A percentile compares a stretch with the other conserved stretches of the same genome.
These are phyloP conservation scores for Botrytis porri DNA, from an alignment of 2,329 filamentous ascomycete species.

Conservation along the genomic window DNA sequence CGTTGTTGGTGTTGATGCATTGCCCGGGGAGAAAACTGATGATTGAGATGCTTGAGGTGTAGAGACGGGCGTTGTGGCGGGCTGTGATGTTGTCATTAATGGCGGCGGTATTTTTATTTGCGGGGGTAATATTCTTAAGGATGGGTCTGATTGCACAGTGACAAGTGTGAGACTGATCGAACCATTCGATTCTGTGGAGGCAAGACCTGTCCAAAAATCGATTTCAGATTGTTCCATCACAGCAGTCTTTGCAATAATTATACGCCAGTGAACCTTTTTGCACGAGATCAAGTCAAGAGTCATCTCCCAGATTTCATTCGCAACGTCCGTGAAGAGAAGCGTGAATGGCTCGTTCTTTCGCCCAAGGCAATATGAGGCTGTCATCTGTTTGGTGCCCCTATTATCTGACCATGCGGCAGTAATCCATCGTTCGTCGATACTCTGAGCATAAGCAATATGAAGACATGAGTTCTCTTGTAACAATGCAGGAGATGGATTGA, in stretches of 20 bases:
- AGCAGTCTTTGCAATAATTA: slow-evolving; percentile 71
- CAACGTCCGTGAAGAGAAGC: slow-evolving; percentile 59
- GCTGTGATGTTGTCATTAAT: slow-evolving; percentile 43
- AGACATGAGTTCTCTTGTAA: slow-evolving; percentile 77
- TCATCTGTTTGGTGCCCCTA: slow-evolving; percentile 69
- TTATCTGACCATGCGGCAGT: slow-evolving; percentile 80
- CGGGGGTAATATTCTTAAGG: slow-evolving; percentile 60
- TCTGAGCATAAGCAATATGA: slow-evolving; percentile 75
- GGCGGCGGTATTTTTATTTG: slow-evolving; percentile 47
- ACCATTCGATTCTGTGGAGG: slow-evolving; percentile 50
- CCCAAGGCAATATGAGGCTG: slow-evolving; percentile 68
- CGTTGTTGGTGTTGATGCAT: slow-evolving; percentile 39
- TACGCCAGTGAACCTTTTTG: slow-evolving; percentile 71
- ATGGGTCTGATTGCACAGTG: slow-evolving; percentile 63
- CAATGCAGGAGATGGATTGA: slow-evolving; percentile 67
- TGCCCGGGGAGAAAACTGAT: slow-evolving; percentile 57
- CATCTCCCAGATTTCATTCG: slow-evolving; percentile 73
- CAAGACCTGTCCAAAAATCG: slow-evolving; percentile 55
- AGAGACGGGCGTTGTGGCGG: slow-evolving; percentile 60
- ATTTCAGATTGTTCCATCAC: slow-evolving; percentile 65
- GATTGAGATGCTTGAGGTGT: slow-evolving; percentile 55
- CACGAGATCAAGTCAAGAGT: slow-evolving; percentile 70
- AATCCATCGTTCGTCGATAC: slow-evolving; percentile 74
- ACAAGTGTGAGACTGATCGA: slow-evolving; percentile 56
- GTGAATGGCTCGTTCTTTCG: slow-evolving; percentile 53